These are phyloP conservation scores for Ceratobasidium theobromae DNA, from an alignment of 1,284 basidiomycete species.

Conservation along the genomic window DNA sequence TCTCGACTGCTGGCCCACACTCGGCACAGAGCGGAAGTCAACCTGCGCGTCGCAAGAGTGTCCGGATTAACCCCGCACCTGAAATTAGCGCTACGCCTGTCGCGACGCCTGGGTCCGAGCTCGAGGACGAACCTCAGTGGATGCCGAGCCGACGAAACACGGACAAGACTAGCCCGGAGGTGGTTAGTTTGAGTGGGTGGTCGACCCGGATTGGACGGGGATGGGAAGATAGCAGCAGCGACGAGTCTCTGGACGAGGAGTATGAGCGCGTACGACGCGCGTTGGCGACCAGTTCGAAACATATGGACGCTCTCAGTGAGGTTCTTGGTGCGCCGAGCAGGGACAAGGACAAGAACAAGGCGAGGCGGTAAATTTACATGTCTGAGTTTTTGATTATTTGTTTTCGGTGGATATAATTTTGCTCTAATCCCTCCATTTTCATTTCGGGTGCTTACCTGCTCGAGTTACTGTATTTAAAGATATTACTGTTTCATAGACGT, in stretches of 20 bases:
- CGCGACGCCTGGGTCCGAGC: slow-evolving; percentile 39
- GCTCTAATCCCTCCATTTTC: too few species aligned
- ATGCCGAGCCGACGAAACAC: not conserved
- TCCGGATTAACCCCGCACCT: slow-evolving; percentile 56
- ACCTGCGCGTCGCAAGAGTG: slow-evolving; percentile 73
- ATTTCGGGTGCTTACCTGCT: too few species aligned
- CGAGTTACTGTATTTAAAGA: too few species aligned
- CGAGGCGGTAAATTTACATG: too few species aligned
- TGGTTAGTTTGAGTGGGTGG: slow-evolving; percentile 37
- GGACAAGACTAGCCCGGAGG: too few species aligned
- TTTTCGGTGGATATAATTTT: too few species aligned
- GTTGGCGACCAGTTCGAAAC: slow-evolving; percentile 42
- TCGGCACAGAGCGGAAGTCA: slow-evolving; percentile 7
- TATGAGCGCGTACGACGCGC: slow-evolving; percentile 59
- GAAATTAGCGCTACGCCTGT: slow-evolving; percentile 52
- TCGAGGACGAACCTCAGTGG: slow-evolving; percentile 33
- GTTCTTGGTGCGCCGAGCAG: too few species aligned
- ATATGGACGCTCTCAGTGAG: too few species aligned
- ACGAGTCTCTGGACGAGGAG: slow-evolving; percentile 59
- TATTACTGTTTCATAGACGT: too few species aligned
- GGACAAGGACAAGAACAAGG: too few species aligned
- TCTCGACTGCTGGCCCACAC: slow-evolving; percentile 34
- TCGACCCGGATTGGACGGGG: slow-evolving; percentile 39
- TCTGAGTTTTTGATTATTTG: too few species aligned
- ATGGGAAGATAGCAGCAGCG: slow-evolving; percentile 72